phyloP scores from a whole-genome alignment of 192 early-diverging fungal genomes.

The Rhizoclosmatium globosum region DNA sequence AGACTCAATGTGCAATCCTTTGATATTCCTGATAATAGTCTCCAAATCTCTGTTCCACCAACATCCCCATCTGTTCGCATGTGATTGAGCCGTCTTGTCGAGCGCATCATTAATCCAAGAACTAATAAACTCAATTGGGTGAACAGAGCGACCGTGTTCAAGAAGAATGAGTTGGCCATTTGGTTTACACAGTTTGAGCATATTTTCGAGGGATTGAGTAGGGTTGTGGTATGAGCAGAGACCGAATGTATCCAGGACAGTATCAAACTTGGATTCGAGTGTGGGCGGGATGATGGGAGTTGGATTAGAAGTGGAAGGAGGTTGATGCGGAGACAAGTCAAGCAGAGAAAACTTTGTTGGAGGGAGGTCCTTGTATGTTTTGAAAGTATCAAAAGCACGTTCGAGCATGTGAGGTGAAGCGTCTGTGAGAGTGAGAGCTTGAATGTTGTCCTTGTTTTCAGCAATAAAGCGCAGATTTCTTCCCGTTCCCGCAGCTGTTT shows the following conservation, averaged over 20 bases:
- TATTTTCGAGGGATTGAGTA: conserved; percentile 56
- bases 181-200: conserved; percentile 49
- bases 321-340: not conserved
- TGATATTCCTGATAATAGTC: conserved; percentile 55
- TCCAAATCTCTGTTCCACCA: conserved; percentile 77
- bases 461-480: conserved; percentile 67
- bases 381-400: conserved; percentile 28
- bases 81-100: conserved; percentile 64
- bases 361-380: conserved; percentile 30
- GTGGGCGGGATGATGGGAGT: conserved; percentile 25
- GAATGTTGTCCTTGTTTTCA: conserved; percentile 40
- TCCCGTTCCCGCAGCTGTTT: conserved; percentile 71
- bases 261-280: conserved; percentile 54
- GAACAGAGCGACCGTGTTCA: conserved; percentile 67
- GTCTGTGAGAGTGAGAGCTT: conserved; percentile 62
- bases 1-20: conserved; percentile 58
- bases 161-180: conserved; percentile 63
- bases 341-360: conserved; percentile 32
- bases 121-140: conserved; percentile 12
- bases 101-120: conserved; percentile 63
- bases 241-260: conserved; percentile 74
- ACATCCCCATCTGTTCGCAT: conserved; percentile 74
- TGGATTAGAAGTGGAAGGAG: conserved; percentile 2
- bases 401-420: conserved; percentile 59
- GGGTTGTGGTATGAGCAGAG: conserved; percentile 69